A percentile compares a stretch with the other conserved stretches of the same genome.
Evolutionary conservation across 768 basidiomycete genomes (phyloP).

Genomic region (Lactarius evosmus): DNA sequence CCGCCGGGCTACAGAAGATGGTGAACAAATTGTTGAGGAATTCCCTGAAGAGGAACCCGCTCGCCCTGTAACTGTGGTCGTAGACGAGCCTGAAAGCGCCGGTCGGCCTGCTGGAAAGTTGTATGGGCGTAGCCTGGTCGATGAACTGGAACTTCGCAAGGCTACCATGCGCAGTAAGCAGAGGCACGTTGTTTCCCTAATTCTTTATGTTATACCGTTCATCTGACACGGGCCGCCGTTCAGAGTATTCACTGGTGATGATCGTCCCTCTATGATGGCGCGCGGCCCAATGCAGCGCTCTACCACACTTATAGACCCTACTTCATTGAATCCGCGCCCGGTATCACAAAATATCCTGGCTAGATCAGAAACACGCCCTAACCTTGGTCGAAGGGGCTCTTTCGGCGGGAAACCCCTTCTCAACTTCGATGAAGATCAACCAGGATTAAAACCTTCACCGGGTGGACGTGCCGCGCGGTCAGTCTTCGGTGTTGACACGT

Average conservation of each 20-base stretch:
- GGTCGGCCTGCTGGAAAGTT: conserved; percentile 73
- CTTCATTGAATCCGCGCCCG: conserved; percentile 51
- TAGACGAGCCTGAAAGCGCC: conserved; percentile 28
- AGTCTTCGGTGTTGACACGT: conserved; percentile 91
- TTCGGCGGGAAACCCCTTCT: conserved; percentile 60
- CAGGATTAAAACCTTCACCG: conserved; percentile 34
- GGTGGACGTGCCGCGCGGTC: conserved; percentile 50
- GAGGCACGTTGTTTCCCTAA: conserved; percentile 49
- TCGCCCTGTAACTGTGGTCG: conserved; percentile 33
- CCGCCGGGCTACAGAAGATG: conserved; percentile 74
- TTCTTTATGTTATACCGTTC: conserved; percentile 6
- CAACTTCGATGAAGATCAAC: conserved; percentile 54
- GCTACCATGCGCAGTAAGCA: conserved; percentile 77
- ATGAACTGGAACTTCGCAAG: conserved; percentile 83
- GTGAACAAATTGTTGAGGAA: conserved; percentile 65
- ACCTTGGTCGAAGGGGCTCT: conserved; percentile 49
- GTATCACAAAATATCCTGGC: conserved; percentile 41
- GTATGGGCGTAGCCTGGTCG: conserved; percentile 86
- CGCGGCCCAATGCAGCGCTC: conserved; percentile 52
- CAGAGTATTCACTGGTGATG: conserved; percentile 86
- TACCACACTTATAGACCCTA: conserved; percentile 73
- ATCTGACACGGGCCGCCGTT: conserved; percentile 2
- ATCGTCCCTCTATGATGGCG: conserved; percentile 92
- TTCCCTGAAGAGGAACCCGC: conserved; percentile 35
- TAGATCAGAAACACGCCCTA: conserved; percentile 43